Evolutionary conservation across 1,284 basidiomycete species (phyloP).

Genomic region (Puccinia novopanici): DNA sequence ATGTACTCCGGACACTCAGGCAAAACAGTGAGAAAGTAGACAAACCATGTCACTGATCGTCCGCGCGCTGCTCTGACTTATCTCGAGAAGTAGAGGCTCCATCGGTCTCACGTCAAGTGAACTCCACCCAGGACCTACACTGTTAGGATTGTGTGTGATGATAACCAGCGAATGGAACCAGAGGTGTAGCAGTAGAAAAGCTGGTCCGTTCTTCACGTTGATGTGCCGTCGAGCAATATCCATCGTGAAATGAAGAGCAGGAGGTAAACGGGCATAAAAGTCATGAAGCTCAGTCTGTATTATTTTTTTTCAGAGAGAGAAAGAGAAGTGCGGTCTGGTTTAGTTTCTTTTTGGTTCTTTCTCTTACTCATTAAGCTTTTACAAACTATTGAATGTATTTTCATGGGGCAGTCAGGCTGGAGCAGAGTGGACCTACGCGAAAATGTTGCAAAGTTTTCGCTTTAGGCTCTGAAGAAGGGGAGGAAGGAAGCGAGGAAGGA

Average conservation of each 20-base stretch:
- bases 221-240: constrained; percentile 43
- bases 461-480: neutral
- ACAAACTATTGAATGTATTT: too few relatives aligned
- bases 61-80: constrained; percentile 24
- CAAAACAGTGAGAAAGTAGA: neutral
- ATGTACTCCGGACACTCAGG: neutral
- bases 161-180: constrained; percentile 51
- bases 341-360: too few relatives aligned
- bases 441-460: constrained; percentile 11
- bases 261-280: constrained; percentile 26
- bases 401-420: too few relatives aligned
- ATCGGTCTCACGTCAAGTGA: constrained; percentile 25
- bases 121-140: constrained; percentile 29
- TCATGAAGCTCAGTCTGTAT: constrained; percentile 49
- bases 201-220: constrained; percentile 31
- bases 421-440: neutral
- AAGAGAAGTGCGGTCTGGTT: neutral
- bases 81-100: constrained; percentile 28
- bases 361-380: too few relatives aligned
- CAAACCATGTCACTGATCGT: constrained; percentile 38
- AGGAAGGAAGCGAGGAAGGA: neutral
- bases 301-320: neutral
- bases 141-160: constrained; percentile 37
- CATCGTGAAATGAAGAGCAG: constrained; percentile 45
- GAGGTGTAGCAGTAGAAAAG: constrained; percentile 48